Percentiles rank a stretch among this genome's conserved stretches.
Conservation (phyloP, 2,329 filamentous ascomycete genomes). For the Trichoderma sp. region DNA sequence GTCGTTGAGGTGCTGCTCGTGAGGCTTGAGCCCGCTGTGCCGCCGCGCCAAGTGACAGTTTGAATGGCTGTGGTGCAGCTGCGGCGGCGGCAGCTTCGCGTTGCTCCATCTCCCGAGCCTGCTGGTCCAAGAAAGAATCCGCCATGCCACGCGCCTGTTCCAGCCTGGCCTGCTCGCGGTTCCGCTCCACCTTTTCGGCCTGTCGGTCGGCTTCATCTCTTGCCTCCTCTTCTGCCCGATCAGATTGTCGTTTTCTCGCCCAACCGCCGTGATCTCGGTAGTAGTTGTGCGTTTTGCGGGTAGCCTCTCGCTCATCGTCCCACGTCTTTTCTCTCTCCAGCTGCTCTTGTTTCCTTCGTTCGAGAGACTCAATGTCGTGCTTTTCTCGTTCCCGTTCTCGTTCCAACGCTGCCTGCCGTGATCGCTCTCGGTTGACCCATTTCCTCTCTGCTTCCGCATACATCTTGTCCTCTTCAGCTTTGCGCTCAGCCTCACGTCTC, state of each 20-base stretch:
- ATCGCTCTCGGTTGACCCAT: conserved; percentile 87
- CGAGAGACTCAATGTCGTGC: conserved; percentile 67
- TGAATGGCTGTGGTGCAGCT: conserved; percentile 75
- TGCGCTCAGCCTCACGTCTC: conserved; percentile 68
- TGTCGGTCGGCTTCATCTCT: conserved; percentile 81
- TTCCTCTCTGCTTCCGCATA: conserved; percentile 85
- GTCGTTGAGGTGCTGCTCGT: conserved; percentile 59
- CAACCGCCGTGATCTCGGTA: conserved; percentile 84
- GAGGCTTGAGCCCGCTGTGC: conserved; percentile 70
- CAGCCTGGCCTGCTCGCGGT: conserved; percentile 67
- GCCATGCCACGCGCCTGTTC: conserved; percentile 83
- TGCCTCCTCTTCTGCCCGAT: conserved; percentile 71
- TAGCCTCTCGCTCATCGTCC: conserved; percentile 84
- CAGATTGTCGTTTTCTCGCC: conserved; percentile 76
- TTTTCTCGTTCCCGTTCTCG: conserved; percentile 80
- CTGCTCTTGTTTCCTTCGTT: conserved; percentile 68
- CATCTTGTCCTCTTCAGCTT: conserved; percentile 74
- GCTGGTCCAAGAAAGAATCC: conserved; percentile 84
- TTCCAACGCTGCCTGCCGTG: conserved; percentile 79
- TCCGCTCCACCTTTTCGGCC: conserved; percentile 73
- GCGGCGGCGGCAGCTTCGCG: conserved; percentile 40
- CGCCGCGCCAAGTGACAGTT: conserved; percentile 86
- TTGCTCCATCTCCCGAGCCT: conserved; percentile 73
- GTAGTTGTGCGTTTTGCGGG: conserved; percentile 73
- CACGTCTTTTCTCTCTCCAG: conserved; percentile 68